A percentile compares a stretch with the other conserved stretches of the same genome.
These are phyloP conservation scores for Geosmithia flava DNA, from an alignment of 2,329 filamentous ascomycete species.

Conservation along the genomic window DNA sequence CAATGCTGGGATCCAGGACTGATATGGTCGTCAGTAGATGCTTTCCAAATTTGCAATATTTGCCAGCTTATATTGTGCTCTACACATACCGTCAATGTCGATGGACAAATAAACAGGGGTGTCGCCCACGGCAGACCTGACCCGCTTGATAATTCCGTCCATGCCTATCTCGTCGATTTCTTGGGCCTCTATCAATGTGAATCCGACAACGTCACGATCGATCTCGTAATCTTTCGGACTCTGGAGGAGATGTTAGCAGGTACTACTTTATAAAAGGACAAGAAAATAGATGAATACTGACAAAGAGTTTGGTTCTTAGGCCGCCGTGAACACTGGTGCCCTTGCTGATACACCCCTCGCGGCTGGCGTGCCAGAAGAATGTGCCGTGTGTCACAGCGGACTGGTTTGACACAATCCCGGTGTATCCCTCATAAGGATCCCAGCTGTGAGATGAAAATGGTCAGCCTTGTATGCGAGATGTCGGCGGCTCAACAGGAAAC, in stretches of 20 bases:
- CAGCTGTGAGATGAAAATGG: background rate
- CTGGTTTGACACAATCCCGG: conserved; percentile 16
- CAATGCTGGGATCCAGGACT: conserved; percentile 47
- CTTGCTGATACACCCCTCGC: conserved; percentile 63
- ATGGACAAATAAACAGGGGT: conserved; percentile 60
- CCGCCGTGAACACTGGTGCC: conserved; percentile 68
- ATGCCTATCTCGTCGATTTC: conserved; percentile 71
- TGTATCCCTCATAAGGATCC: background rate
- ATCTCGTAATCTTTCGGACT: conserved; percentile 51
- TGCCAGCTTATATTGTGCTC: no score
- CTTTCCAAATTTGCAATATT: no score
- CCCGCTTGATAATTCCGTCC: conserved; percentile 50
- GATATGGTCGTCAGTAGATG: background rate
- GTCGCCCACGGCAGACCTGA: conserved; percentile 57
- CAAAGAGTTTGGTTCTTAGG: conserved; percentile 59
- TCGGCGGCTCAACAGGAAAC: conserved; percentile 29
- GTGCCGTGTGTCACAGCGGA: conserved; percentile 63
- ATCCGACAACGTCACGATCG: conserved; percentile 61
- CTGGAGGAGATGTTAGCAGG: background rate
- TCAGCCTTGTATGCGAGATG: conserved; percentile 40
- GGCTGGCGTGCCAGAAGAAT: conserved; percentile 75
- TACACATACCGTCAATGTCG: conserved; percentile 49
- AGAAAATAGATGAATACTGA: conserved; percentile 31
- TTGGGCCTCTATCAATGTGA: conserved; percentile 57
- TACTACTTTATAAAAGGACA: background rate